Evolutionary conservation across 345 rosid species (phyloP).

Genomic region (Raphanus raphanistrum): DNA sequence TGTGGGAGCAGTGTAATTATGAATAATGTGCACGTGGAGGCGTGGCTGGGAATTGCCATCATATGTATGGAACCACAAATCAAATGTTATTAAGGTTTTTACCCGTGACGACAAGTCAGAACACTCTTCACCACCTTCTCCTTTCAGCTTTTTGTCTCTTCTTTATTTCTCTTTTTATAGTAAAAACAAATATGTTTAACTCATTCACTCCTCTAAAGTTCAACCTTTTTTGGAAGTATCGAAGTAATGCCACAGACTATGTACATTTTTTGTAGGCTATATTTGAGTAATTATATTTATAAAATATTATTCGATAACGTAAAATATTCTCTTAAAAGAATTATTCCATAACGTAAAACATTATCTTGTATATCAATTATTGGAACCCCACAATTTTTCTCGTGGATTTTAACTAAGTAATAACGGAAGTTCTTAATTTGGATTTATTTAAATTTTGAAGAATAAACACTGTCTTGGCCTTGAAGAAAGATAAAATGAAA

Average conservation of each 20-base stretch:
- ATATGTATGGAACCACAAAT: constrained; percentile 25
- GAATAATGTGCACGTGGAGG: constrained; percentile 40
- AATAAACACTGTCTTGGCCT: constrained; percentile 14
- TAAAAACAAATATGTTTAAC: neutral
- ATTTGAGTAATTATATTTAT: neutral
- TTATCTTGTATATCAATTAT: neutral
- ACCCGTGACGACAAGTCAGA: constrained; percentile 32
- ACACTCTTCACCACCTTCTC: constrained; percentile 34
- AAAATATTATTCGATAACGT: neutral
- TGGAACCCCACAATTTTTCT: neutral
- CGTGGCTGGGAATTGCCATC: constrained; percentile 38
- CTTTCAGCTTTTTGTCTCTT: constrained; percentile 40
- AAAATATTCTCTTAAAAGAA: neutral
- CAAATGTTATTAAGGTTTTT: constrained; percentile 26
- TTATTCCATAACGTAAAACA: neutral
- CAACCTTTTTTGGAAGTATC: neutral
- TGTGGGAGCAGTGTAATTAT: constrained; percentile 17
- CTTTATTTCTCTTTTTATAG: neutral
- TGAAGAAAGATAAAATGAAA: neutral
- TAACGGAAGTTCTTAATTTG: neutral
- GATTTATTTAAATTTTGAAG: neutral
- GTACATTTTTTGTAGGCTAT: neutral
- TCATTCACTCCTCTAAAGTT: neutral
- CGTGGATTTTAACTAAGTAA: neutral
- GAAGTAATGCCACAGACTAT: neutral